A percentile compares a stretch with the other conserved stretches of the same genome.
These are phyloP conservation scores for Penicillium sp. DNA, from an alignment of 2,329 filamentous ascomycete species.

Conservation along the genomic window DNA sequence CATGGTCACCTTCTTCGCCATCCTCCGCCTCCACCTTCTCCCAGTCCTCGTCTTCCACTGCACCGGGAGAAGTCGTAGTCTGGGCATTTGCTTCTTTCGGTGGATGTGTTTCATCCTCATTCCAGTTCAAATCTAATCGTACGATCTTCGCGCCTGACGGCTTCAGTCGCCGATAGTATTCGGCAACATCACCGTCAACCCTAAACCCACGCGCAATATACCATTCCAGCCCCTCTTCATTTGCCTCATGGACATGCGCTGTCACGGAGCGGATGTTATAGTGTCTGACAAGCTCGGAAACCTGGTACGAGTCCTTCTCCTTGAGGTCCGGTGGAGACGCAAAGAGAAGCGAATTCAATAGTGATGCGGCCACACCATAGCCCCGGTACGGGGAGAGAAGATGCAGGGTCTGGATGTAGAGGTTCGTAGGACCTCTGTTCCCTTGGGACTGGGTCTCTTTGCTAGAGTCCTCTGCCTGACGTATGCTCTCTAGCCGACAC, in stretches of 20 bases:
- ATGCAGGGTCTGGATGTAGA: constrained; percentile 63
- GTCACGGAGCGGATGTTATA: constrained; percentile 54
- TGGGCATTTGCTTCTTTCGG: neutral
- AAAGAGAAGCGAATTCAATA: constrained; percentile 48
- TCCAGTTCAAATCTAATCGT: constrained; percentile 35
- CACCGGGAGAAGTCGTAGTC: constrained; percentile 2
- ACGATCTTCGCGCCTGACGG: constrained; percentile 57
- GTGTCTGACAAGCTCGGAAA: constrained; percentile 44
- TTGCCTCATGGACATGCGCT: constrained; percentile 64
- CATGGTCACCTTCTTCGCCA: constrained; percentile 33
- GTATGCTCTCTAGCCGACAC: constrained; percentile 45
- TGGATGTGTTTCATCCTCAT: constrained; percentile 5
- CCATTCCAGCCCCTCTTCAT: constrained; percentile 60
- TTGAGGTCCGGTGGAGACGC: constrained; percentile 11
- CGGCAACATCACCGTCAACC: constrained; percentile 49
- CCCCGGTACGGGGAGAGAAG: constrained; percentile 59
- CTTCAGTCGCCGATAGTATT: constrained; percentile 60
- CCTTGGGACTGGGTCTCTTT: neutral
- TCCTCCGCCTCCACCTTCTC: constrained; percentile 43
- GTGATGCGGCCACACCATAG: constrained; percentile 56
- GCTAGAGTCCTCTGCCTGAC: constrained; percentile 12
- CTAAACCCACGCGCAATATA: constrained; percentile 59
- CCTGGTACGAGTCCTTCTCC: constrained; percentile 9
- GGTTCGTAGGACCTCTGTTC: constrained; percentile 35
- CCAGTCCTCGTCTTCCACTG: constrained; percentile 42